Evolutionary conservation across 345 rosid genomes (phyloP), one percentile per base, ranked within the genome.

Genomic region (Eucalyptus cladocalyx): DNA sequence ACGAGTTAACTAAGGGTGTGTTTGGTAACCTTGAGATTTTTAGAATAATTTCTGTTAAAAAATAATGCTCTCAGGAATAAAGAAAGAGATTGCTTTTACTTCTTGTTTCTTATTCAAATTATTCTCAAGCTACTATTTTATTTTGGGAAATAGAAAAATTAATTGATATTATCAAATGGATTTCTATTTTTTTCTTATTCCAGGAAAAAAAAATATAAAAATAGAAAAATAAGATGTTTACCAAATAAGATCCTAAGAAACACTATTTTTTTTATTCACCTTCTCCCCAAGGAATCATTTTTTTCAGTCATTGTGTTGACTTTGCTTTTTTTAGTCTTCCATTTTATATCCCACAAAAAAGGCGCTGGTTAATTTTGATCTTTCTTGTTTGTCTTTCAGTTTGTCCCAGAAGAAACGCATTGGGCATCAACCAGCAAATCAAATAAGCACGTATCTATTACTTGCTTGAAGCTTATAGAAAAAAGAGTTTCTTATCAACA

Each of bases 121-220:
- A 50, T 50, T 50, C 19, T 1, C 1, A 6, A 2, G 19, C 53
- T 16, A 50, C 1, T 50, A 50, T 50, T 50, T 0, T 16, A 50
- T 16, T 16, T 0, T 0, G 0, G 3, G 0, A 7, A 50, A 50
- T 50, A 50, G 2, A 50, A 50, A 50, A 50, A 50, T 50, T 50
- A 50, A 50, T 0, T 1, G 53, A 50, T 0, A 50, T 15, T 50
- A 50, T 0, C 53, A 50, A 50, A 50, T 0, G 8, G 1, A 50
- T 50, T 2, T 16, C 2, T 16, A 50, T 50, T 50, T 50, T 50
- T 50, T 2, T 50, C n/a, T 1, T 50, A 0, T 16, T 50, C 0
- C 8, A 0, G 0, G 0, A 0, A 50, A 50, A 0, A 50, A 50
- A 15, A 50, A 0, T 6, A 50, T 2, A 50, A 0, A 50, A 50